Evolutionary conservation across 805 yeast genomes (phyloP).

Genomic region (Geotrichum ghanense): DNA sequence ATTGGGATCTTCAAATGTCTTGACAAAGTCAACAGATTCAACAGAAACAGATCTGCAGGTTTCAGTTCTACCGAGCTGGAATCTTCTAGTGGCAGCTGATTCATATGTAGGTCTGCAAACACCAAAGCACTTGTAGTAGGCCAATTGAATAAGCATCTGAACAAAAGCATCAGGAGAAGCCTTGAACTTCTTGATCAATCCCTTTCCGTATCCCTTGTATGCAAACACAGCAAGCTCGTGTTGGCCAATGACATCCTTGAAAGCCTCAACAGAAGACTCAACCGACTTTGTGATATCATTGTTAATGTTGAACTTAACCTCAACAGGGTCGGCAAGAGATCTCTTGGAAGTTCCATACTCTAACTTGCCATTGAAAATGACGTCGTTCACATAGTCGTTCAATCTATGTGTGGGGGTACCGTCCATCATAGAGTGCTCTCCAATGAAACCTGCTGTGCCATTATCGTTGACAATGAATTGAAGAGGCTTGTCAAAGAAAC

Average conservation of each 20-base stretch:
- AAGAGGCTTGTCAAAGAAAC: conserved; percentile 86
- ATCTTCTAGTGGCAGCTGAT: conserved; percentile 88
- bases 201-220: conserved; percentile 78
- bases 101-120: conserved; percentile 84
- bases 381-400: conserved; percentile 61
- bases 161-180: conserved; percentile 88
- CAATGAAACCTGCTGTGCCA: conserved; percentile 85
- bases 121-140: conserved; percentile 75
- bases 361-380: conserved; percentile 39
- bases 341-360: conserved; percentile 11
- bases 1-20: conserved; percentile 53
- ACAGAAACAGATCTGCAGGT: conserved; percentile 76
- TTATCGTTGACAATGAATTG: conserved; percentile 74
- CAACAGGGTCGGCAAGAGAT: conserved; percentile 23
- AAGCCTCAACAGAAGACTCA: conserved; percentile 41
- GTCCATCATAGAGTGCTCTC: conserved; percentile 97
- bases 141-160: conserved; percentile 85
- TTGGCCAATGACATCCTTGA: conserved; percentile 43
- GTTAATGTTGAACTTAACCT: conserved; percentile 42
- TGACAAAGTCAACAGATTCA: conserved; percentile 60
- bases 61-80: conserved; percentile 85
- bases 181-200: conserved; percentile 71
- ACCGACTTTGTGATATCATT: conserved; percentile 42
- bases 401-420: conserved; percentile 90
- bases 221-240: conserved; percentile 74